These are phyloP conservation scores for Rhytidiadelphus loreus DNA, from an alignment of 225 moss, liverwort and hornwort genomes.

Conservation along the genomic window DNA sequence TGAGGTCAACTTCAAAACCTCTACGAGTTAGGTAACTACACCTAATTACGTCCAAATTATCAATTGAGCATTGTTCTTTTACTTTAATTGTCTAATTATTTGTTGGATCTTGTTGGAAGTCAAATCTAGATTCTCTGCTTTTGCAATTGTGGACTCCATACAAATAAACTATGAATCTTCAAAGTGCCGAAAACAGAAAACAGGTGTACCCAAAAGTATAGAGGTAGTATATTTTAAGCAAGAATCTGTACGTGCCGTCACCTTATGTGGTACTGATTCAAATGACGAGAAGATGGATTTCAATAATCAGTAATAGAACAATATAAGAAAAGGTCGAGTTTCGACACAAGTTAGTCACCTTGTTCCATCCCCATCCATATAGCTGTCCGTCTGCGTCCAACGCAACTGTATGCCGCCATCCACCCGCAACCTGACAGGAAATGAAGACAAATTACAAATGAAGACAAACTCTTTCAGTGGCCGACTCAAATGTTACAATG, in stretches of 20 bases:
- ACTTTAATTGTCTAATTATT: neutral
- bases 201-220: neutral
- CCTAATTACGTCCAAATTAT: neutral
- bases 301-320: neutral
- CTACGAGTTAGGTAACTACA: neutral
- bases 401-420: conserved; percentile 55
- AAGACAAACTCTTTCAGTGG: neutral
- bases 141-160: neutral
- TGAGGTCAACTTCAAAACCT: neutral
- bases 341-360: conserved; percentile 2
- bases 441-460: neutral
- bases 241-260: neutral
- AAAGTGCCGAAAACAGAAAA: neutral
- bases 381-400: conserved; percentile 39
- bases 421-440: conserved; percentile 30
- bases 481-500: neutral
- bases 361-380: conserved; percentile 69
- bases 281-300: neutral
- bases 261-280: neutral
- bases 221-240: neutral
- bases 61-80: neutral
- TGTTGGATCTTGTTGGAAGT: neutral
- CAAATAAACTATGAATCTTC: neutral
- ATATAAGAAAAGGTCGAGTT: neutral
- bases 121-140: neutral